Evolutionary conservation across 768 basidiomycete species (phyloP).

Genomic region (Udeniomyces megalosporus): DNA sequence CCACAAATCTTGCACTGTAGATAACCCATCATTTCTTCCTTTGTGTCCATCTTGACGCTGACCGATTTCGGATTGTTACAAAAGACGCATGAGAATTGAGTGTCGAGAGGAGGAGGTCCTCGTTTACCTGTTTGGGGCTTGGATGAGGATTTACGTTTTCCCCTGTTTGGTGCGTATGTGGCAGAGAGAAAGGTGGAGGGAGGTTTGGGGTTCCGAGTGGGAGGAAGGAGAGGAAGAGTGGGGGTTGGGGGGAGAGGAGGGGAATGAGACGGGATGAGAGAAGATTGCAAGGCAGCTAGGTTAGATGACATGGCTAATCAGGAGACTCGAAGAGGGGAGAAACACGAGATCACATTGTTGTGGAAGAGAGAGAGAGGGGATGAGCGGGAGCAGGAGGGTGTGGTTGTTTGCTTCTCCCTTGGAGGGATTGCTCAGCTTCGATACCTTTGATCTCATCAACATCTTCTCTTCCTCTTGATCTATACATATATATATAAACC

Average conservation of each 20-base stretch:
- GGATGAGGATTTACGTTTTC: conserved; percentile 3
- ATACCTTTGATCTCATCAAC: too few species aligned
- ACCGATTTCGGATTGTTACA: conserved; percentile 5
- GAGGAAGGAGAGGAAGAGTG: too few species aligned
- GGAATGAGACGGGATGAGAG: neutral
- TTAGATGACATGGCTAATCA: too few species aligned
- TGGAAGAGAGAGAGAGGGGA: too few species aligned
- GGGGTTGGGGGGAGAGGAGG: neutral
- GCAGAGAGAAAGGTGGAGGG: neutral
- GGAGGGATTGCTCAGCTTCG: too few species aligned
- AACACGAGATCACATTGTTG: too few species aligned
- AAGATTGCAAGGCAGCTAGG: too few species aligned
- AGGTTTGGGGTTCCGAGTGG: neutral
- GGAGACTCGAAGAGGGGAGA: too few species aligned
- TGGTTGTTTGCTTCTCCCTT: too few species aligned
- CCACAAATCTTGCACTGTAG: conserved; percentile 1
- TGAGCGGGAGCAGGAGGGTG: too few species aligned
- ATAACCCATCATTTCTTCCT: neutral
- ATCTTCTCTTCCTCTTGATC: too few species aligned
- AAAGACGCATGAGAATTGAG: conserved; percentile 2
- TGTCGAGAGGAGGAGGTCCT: conserved; percentile 6
- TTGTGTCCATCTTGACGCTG: conserved; percentile 9
- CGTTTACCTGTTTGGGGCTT: conserved; percentile 6
- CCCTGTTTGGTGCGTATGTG: neutral
- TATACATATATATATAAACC: too few species aligned